Evolutionary conservation across 1,284 basidiomycete genomes (phyloP).

Genomic region (Pisolithus thermaeus): DNA sequence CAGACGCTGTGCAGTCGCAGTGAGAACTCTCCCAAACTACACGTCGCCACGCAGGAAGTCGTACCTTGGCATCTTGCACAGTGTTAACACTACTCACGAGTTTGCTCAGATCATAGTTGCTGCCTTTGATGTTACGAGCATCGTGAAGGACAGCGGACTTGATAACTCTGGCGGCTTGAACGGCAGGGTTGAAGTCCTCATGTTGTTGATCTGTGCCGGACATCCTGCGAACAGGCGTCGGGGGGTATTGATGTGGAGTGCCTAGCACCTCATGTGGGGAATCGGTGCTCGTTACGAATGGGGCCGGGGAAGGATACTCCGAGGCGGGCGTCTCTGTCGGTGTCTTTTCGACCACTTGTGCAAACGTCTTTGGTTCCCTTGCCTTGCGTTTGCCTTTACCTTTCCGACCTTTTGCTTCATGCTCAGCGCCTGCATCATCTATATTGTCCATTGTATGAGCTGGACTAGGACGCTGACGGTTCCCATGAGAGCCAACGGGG

Average conservation of each 20-base stretch:
- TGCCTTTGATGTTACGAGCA: slow-evolving; percentile 61
- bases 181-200: slow-evolving; percentile 34
- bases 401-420: slow-evolving; percentile 16
- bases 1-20: slow-evolving; percentile 41
- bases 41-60: slow-evolving; percentile 2
- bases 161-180: slow-evolving; percentile 57
- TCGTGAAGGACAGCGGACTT: slow-evolving; percentile 68
- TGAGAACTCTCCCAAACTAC: neutral
- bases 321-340: slow-evolving; percentile 5
- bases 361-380: neutral
- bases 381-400: slow-evolving; percentile 28
- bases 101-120: slow-evolving; percentile 36
- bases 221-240: slow-evolving; percentile 12
- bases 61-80: slow-evolving; percentile 60
- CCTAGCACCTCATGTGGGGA: slow-evolving; percentile 6
- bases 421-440: slow-evolving; percentile 18
- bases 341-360: slow-evolving; percentile 5
- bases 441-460: slow-evolving; percentile 11
- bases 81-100: slow-evolving; percentile 48
- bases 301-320: slow-evolving; percentile 7
- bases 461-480: slow-evolving; percentile 6
- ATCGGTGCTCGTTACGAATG: slow-evolving; percentile 1
- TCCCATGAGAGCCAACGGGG: slow-evolving; percentile 10
- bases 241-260: slow-evolving; percentile 14
- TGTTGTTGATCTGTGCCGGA: slow-evolving; percentile 10